Evolutionary conservation across 495 filamentous ascomycete genomes (phyloP).

Genomic region (Lophiotrema nucula): DNA sequence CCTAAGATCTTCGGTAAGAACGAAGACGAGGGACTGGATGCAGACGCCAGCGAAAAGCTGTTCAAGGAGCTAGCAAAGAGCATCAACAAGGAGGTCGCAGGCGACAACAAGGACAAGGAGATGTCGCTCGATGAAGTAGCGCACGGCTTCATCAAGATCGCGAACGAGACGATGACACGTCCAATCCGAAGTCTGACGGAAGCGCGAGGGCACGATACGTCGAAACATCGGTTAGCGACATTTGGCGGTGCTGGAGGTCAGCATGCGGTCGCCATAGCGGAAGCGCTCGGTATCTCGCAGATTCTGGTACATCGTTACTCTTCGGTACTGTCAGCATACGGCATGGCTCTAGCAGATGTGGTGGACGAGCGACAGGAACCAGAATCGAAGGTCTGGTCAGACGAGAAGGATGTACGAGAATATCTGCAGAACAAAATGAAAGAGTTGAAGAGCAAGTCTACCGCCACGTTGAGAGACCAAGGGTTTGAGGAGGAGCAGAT

Average conservation of each 20-base stretch:
- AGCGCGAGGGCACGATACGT: conserved; percentile 89
- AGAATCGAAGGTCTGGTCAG: conserved; percentile 74
- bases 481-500: conserved; percentile 72
- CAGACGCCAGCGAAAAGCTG: conserved; percentile 69
- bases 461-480: conserved; percentile 62
- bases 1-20: conserved; percentile 94
- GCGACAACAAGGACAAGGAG: conserved; percentile 56
- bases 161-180: conserved; percentile 93
- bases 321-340: conserved; percentile 91
- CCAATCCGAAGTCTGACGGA: conserved; percentile 92
- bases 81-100: conserved; percentile 64
- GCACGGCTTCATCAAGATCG: conserved; percentile 85
- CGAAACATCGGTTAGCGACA: conserved; percentile 81
- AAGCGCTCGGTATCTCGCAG: conserved; percentile 79
- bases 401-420: conserved; percentile 47
- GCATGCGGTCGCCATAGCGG: conserved; percentile 93
- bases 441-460: conserved; percentile 67
- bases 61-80: conserved; percentile 75
- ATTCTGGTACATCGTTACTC: conserved; percentile 91
- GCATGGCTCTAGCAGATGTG: conserved; percentile 94
- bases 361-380: conserved; percentile 92
- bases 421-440: conserved; percentile 54
- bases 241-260: conserved; percentile 97
- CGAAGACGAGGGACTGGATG: conserved; percentile 83
- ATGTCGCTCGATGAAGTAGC: conserved; percentile 89